Evolutionary conservation across 495 filamentous ascomycete genomes (phyloP).

Genomic region (Penicillium lagena): DNA sequence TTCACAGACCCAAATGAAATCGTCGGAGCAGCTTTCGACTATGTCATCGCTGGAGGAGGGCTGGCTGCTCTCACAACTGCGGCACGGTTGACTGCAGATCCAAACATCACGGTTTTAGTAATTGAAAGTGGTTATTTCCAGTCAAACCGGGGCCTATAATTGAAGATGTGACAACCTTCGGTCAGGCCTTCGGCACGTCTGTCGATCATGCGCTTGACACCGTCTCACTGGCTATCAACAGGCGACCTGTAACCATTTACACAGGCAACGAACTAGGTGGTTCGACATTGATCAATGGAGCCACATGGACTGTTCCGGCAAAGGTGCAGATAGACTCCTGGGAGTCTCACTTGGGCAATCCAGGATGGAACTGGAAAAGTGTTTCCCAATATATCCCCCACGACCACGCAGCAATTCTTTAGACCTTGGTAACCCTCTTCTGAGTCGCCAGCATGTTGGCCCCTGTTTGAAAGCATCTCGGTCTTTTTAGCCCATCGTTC

Average conservation of each 20-base stretch:
- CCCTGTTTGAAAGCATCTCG: no score
- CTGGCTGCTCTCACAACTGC: conserved; percentile 26
- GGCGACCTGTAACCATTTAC: conserved; percentile 7
- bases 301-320: conserved; percentile 39
- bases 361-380: conserved; percentile 46
- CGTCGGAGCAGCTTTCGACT: conserved; percentile 16
- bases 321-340: conserved; percentile 44
- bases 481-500: no score
- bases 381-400: conserved; percentile 34
- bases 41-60: conserved; percentile 28
- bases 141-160: conserved; percentile 25
- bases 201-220: conserved; percentile 15
- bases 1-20: conserved; percentile 15
- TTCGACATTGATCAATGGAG: conserved; percentile 49
- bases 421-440: no score
- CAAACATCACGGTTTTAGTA: conserved; percentile 40
- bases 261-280: conserved; percentile 41
- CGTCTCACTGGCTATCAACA: conserved; percentile 6
- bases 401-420: no score
- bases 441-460: no score
- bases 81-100: conserved; percentile 38
- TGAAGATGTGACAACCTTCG: conserved; percentile 28
- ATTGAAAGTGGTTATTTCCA: conserved; percentile 43
- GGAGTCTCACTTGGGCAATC: conserved; percentile 38
- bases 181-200: conserved; percentile 24